Evolutionary conservation across 768 basidiomycete genomes (phyloP).

Genomic region (Boletus edulis): DNA sequence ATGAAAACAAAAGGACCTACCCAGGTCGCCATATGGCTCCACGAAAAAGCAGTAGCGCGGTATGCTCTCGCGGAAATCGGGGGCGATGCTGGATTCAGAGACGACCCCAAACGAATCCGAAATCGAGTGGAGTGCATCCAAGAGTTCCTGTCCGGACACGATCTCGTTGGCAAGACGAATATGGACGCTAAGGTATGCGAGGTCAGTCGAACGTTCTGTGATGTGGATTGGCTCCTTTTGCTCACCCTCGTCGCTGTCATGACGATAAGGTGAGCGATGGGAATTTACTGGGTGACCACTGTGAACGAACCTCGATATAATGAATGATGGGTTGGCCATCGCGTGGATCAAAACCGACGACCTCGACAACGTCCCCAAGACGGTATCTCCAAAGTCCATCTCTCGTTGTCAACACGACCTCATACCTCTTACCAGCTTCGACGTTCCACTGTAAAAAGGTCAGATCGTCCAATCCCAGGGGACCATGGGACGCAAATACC

Average conservation of each 20-base stretch:
- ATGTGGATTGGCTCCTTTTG: background rate
- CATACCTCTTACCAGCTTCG: constrained; percentile 13
- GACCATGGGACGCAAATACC: background rate
- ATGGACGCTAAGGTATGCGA: background rate
- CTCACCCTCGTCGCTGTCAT: constrained; percentile 22
- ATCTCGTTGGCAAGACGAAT: constrained; percentile 24
- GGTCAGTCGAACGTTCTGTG: background rate
- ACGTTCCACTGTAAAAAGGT: constrained; percentile 20
- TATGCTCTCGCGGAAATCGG: constrained; percentile 15
- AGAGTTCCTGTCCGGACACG: constrained; percentile 22
- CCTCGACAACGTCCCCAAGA: constrained; percentile 20
- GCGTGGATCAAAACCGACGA: constrained; percentile 21
- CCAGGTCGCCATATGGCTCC: constrained; percentile 7
- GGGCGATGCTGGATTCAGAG: constrained; percentile 21
- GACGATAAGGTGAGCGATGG: background rate
- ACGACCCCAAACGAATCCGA: constrained; percentile 16
- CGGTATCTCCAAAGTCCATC: constrained; percentile 26
- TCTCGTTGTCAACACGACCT: constrained; percentile 24
- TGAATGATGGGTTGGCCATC: constrained; percentile 22
- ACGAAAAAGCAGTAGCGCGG: constrained; percentile 22
- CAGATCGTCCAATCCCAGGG: background rate
- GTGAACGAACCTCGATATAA: constrained; percentile 20
- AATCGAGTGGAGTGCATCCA: constrained; percentile 11
- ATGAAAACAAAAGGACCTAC: background rate
- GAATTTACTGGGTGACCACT: background rate